Evolutionary conservation across 768 basidiomycete genomes (phyloP).

Genomic region (Cystobasidium tubakii): DNA sequence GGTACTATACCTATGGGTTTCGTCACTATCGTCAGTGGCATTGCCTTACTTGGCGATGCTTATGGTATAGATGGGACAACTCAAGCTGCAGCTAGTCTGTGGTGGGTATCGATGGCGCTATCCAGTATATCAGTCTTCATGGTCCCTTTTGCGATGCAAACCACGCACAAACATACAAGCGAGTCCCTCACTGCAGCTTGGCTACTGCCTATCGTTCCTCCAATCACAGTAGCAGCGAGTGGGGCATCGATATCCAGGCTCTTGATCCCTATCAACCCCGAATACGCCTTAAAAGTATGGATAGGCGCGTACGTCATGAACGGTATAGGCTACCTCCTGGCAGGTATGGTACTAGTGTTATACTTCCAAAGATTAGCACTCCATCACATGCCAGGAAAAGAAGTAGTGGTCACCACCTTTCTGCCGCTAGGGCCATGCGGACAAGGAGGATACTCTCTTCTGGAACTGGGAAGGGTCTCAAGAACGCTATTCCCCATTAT

Average conservation of each 20-base stretch:
- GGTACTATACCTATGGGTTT: conserved; percentile 43
- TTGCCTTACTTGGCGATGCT: conserved; percentile 38
- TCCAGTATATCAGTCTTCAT: conserved; percentile 38
- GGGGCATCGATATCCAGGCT: conserved; percentile 42
- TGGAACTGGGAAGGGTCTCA: conserved; percentile 41
- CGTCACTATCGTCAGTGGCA: conserved; percentile 43
- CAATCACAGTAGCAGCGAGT: conserved; percentile 42
- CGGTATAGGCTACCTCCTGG: conserved; percentile 42
- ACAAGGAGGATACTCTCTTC: conserved; percentile 41
- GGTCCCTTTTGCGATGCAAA: conserved; percentile 42
- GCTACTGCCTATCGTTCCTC: conserved; percentile 46
- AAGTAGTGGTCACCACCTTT: conserved; percentile 43
- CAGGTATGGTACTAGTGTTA: conserved; percentile 40
- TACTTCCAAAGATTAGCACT: conserved; percentile 44
- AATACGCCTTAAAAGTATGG: conserved; percentile 42
- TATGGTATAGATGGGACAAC: conserved; percentile 39
- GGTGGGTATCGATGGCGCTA: conserved; percentile 42
- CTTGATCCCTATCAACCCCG: conserved; percentile 26
- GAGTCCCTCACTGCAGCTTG: conserved; percentile 46
- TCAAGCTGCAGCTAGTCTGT: conserved; percentile 40
- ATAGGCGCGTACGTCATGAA: conserved; percentile 42
- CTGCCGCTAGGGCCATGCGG: conserved; percentile 44
- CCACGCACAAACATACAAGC: conserved; percentile 36
- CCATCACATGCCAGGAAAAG: conserved; percentile 43
- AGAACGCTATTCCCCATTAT: conserved; percentile 40